These are phyloP conservation scores for Pyricularia pennisetigena DNA, from an alignment of 2,329 filamentous ascomycete species.

Conservation along the genomic window DNA sequence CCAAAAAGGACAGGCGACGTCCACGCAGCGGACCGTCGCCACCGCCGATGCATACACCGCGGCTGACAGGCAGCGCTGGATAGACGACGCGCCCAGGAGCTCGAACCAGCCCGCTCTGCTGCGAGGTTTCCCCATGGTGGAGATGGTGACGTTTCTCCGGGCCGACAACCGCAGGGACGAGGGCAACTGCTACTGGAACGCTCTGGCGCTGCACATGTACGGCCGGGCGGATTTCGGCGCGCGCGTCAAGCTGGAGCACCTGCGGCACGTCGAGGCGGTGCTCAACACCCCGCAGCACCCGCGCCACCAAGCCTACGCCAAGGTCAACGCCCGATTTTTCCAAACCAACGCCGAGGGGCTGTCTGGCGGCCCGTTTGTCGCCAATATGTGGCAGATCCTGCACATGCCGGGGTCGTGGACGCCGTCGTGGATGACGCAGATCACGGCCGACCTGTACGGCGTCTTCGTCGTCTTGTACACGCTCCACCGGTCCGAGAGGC, in stretches of 20 bases:
- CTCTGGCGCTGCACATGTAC: conserved; percentile 15
- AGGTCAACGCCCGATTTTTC: conserved; percentile 16
- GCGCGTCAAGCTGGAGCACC: conserved; percentile 20
- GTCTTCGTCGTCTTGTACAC: conserved; percentile 18
- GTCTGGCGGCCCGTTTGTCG: background rate
- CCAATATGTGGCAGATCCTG: conserved; percentile 19
- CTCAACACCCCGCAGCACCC: conserved; percentile 14
- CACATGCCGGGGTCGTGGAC: conserved; percentile 18
- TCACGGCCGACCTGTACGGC: conserved; percentile 21
- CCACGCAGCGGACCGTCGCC: background rate
- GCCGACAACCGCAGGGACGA: conserved; percentile 9
- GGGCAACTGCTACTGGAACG: conserved; percentile 21
- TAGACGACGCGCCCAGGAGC: background rate
- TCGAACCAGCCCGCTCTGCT: conserved; percentile 4
- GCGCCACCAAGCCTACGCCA: conserved; percentile 13
- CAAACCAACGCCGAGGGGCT: background rate
- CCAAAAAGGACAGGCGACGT: background rate
- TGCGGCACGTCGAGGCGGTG: conserved; percentile 14
- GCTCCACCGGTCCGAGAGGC: background rate
- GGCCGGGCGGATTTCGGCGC: conserved; percentile 12
- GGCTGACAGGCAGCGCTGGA: background rate
- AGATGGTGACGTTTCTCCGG: conserved; percentile 15
- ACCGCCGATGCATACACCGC: background rate
- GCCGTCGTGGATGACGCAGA: conserved; percentile 17
- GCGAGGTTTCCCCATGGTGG: conserved; percentile 18